Evolutionary conservation across 2,329 filamentous ascomycete genomes (phyloP), one percentile per base, ranked within the genome.

Genomic region (Paecilomyces sp.): DNA sequence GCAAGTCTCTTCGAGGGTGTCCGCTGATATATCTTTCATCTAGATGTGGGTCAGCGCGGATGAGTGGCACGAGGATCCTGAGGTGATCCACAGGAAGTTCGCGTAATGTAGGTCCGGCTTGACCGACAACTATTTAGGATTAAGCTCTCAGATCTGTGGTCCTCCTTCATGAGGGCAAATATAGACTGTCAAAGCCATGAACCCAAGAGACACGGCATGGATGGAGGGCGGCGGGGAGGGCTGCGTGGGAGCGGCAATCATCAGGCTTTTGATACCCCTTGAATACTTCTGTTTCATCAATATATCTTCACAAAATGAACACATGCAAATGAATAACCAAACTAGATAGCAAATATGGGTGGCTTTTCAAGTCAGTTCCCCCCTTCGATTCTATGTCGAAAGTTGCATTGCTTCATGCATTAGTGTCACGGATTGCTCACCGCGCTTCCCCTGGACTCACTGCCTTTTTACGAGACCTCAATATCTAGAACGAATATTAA

Each of bases 31-130:
- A 36, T 58, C 51, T 41, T 60, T 56, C 22, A 56, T 54, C 61
- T 74, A 96, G 93, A 99, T 99, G 94, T 97, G 94, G 92, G 94
- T 99, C 71, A 96, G 92, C 78, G 93, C 96, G 73, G 94, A 97
- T 73, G 94, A 99, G 81, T 99, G 94, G 94, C 94, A 99, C 75
- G 94, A 99, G 83, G 96, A 99, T 74, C 94, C 94, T 18, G 93
- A 99, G 72, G 94, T 99, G 70, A 97, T 99, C 73, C 93, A 97
- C 78, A 94, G 91, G 71, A 97, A 96, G 78, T 96, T 97, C 77
- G 92, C 91, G 70, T 97, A 83, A 75, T 51, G 18, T 30, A 33
- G 51, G 34, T 47, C 41, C 13, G 41, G n/a, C 41, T 47, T 18
- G 41, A 47, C 41, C 15, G 41, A 47, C 41, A 2, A 47, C 41